Evolutionary conservation across 805 yeast species (phyloP), one percentile per base, ranked within the genome.

Genomic region (Maudiozyma serrabonitensis): DNA sequence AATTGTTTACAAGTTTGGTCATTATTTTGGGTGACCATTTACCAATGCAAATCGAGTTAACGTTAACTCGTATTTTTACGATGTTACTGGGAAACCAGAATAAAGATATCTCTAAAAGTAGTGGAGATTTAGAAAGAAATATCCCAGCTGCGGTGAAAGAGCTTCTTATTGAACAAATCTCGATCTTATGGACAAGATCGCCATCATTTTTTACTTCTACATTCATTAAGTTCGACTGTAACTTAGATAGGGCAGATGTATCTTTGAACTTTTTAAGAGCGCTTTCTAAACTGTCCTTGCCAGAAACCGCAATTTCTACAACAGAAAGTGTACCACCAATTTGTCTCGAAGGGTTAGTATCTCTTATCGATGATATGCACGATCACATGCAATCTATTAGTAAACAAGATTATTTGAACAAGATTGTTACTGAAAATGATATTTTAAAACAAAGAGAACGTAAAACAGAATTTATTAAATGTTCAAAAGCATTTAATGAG

Each of bases 291-390:
- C 70, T 89, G 32, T 82, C 97, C 0, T 75, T 87, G 42, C 95
- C 98, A 0, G 95, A 89, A 60, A 78, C 91, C 11, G 95, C 97
- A 0, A 58, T 75, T 9, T 72, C 76, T 57, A 82, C 95, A 0
- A 86, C 96, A 0, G 87, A 85, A 39, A 83, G 79, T 58, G 95
- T 91, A 1, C 98, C 99, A 0, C 96, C 98, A 0, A 76, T 89
- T 7, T 91, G 98, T 59, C 71, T 93, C 46, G 98, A 93, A 58
- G 95, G 97, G 1, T 65, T 93, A 2, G 70, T 91, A 21, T 75
- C 86, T 2, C 80, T 84, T 49, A 71, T 90, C 41, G 77, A 79
- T 50, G 81, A 82, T 15, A 71, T 87, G 43, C 75, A 77, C 54
- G 79, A 60, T 61, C 78, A 53, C 69, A 72, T 67, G 43, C 57